These are phyloP conservation scores for Monilinia laxa DNA, from an alignment of 2,329 filamentous ascomycete genomes.

Conservation along the genomic window DNA sequence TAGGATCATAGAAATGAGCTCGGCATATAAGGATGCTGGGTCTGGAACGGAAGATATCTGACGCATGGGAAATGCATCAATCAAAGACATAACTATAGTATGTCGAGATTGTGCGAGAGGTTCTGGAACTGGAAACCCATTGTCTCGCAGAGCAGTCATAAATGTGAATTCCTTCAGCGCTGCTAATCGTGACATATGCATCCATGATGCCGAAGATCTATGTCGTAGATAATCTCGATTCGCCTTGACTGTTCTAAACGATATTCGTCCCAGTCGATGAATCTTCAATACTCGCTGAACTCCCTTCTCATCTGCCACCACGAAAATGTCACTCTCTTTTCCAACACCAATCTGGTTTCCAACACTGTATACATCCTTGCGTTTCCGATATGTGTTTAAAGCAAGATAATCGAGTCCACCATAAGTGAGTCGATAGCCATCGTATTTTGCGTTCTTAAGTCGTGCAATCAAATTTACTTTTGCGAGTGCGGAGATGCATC, in stretches of 20 bases:
- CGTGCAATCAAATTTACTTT: constrained; percentile 90
- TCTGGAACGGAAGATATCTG: constrained; percentile 84
- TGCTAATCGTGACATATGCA: constrained; percentile 93
- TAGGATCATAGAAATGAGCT: constrained; percentile 84
- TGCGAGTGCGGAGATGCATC: constrained; percentile 83
- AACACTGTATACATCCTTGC: constrained; percentile 82
- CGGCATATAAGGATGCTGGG: constrained; percentile 83
- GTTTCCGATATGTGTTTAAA: constrained; percentile 81
- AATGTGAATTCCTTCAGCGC: constrained; percentile 94
- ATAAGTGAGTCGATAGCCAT: constrained; percentile 95
- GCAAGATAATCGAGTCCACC: constrained; percentile 98
- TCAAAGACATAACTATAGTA: constrained; percentile 92
- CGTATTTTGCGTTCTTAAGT: constrained; percentile 94
- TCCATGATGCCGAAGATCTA: constrained; percentile 81
- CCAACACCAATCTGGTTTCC: constrained; percentile 94
- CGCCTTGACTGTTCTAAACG: constrained; percentile 92
- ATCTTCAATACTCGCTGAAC: constrained; percentile 87
- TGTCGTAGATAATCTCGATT: constrained; percentile 95
- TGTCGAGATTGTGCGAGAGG: constrained; percentile 88
- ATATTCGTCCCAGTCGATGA: constrained; percentile 91
- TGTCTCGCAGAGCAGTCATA: constrained; percentile 80
- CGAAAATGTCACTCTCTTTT: constrained; percentile 96
- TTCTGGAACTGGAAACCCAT: constrained; percentile 86
- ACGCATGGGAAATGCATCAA: constrained; percentile 88
- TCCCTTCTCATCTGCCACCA: constrained; percentile 79